phyloP scores from a whole-genome alignment of 352 stramenopile species.

The Sclerospora graminicola region DNA sequence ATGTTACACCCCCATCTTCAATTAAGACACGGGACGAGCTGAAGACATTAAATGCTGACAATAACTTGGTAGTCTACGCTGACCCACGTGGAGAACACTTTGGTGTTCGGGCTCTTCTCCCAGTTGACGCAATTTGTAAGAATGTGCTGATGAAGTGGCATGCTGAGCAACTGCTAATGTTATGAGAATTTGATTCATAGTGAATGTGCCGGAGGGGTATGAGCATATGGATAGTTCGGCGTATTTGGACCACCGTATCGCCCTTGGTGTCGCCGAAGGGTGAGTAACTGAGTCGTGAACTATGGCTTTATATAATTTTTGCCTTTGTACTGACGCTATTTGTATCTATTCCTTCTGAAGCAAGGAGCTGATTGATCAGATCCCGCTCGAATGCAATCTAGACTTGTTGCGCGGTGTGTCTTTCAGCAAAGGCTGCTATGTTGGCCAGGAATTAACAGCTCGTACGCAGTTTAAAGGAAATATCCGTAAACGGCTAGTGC shows the following conservation, averaged over 20 bases:
- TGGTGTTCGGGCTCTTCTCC: conserved; percentile 51
- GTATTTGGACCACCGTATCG: conserved; percentile 56
- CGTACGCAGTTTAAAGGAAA: conserved; percentile 90
- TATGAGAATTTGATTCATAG: conserved; percentile 19
- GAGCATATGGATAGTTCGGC: conserved; percentile 25
- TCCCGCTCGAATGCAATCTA: conserved; percentile 90
- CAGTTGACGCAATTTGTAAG: conserved; percentile 22
- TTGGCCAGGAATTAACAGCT: conserved; percentile 91
- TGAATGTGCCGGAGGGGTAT: conserved; percentile 38
- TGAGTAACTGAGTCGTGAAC: conserved; percentile 13
- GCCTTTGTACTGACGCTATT: background rate
- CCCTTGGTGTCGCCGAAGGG: conserved; percentile 67
- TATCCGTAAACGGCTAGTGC: conserved; percentile 74
- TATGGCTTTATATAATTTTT: background rate
- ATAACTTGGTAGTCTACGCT: conserved; percentile 32
- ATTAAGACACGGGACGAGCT: conserved; percentile 10
- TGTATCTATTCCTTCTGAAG: conserved; percentile 19
- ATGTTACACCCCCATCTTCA: conserved; percentile 16
- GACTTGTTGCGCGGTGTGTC: conserved; percentile 86
- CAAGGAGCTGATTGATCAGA: conserved; percentile 65
- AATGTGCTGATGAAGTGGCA: background rate
- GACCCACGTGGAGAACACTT: conserved; percentile 62
- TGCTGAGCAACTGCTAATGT: conserved; percentile 2
- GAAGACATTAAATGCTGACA: conserved; percentile 26
- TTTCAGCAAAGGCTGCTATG: conserved; percentile 93